phyloP scores from a whole-genome alignment of 2,329 filamentous ascomycete genomes.

The Scortechinia acanthostroma region DNA sequence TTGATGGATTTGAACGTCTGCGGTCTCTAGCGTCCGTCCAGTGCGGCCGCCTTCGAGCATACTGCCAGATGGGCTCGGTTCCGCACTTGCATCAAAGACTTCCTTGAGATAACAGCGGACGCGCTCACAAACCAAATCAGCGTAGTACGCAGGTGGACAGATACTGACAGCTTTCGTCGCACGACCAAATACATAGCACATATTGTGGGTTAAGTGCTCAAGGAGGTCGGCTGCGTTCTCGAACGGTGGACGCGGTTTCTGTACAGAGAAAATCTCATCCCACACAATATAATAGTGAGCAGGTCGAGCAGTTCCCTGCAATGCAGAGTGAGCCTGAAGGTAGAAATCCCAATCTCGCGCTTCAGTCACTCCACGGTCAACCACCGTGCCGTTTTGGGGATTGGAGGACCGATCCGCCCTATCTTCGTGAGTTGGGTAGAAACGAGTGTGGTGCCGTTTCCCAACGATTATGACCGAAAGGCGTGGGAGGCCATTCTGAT shows the following conservation, averaged over 20 bases:
- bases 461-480: background rate
- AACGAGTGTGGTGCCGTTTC: background rate
- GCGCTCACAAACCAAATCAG: conserved; percentile 76
- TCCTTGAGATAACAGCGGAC: conserved; percentile 66
- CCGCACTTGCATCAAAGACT: no score
- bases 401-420: conserved; percentile 55
- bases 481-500: conserved; percentile 19
- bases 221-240: conserved; percentile 53
- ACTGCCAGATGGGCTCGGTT: no score
- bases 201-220: conserved; percentile 67
- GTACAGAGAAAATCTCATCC: conserved; percentile 55
- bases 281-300: conserved; percentile 76
- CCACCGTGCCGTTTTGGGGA: conserved; percentile 68
- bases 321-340: conserved; percentile 71
- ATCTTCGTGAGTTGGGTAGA: conserved; percentile 27
- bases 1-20: conserved; percentile 25
- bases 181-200: conserved; percentile 78
- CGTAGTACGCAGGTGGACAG: conserved; percentile 84
- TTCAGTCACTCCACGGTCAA: conserved; percentile 77
- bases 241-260: conserved; percentile 10
- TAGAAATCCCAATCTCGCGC: conserved; percentile 81
- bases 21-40: background rate
- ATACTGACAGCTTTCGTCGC: conserved; percentile 85
- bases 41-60: background rate
- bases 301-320: conserved; percentile 72